These are phyloP conservation scores for Micractinium conductrix DNA, from an alignment of 139 green algal species.

Conservation along the genomic window DNA sequence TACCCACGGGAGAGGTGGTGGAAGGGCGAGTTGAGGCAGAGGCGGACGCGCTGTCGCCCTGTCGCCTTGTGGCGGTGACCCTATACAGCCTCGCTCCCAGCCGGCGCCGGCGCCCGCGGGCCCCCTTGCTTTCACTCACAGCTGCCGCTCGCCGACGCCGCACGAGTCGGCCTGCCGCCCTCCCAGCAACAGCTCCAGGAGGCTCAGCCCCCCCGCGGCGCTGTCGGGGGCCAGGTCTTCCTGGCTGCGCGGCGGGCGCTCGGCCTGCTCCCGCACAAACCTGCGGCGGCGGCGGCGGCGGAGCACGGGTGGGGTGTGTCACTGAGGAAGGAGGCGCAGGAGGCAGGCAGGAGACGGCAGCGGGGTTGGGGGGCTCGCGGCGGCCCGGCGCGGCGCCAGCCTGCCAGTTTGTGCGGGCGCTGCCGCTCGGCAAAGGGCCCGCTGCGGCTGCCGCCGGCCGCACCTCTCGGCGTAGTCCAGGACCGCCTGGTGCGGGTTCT, in stretches of 20 bases:
- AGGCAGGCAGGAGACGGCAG: no score
- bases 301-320: neutral
- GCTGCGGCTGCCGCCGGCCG: no score
- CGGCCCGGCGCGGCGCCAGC: no score
- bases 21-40: no score
- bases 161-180: neutral
- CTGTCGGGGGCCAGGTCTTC: neutral
- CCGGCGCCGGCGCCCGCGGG: no score
- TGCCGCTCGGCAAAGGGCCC: no score
- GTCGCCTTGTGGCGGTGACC: no score
- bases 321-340: neutral
- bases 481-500: neutral
- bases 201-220: neutral
- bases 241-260: neutral
- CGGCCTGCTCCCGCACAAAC: neutral
- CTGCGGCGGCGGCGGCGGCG: neutral
- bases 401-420: no score
- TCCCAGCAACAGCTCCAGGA: constrained; percentile 29
- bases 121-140: neutral
- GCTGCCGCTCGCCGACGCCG: neutral
- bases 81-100: no score
- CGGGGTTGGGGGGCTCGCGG: no score
- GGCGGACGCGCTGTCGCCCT: no score
- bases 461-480: neutral
- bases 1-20: no score